Evolutionary conservation across 768 basidiomycete genomes (phyloP).

Genomic region (Wakefieldia striispora): DNA sequence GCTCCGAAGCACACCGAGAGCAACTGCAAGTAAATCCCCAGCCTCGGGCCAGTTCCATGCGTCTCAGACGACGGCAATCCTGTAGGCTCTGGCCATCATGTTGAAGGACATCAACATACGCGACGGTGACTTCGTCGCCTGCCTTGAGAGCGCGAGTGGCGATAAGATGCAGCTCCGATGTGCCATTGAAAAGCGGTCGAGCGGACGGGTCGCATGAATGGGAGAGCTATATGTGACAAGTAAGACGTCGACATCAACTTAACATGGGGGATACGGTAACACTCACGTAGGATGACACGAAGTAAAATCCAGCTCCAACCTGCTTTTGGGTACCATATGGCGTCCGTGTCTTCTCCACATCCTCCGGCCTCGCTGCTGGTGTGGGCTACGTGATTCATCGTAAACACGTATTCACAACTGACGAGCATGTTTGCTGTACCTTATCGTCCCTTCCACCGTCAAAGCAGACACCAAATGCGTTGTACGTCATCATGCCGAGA

Average conservation of each 20-base stretch:
- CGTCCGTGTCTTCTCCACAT: conserved; percentile 72
- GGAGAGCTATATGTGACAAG: conserved; percentile 39
- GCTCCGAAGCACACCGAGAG: conserved; percentile 60
- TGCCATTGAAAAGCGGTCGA: conserved; percentile 66
- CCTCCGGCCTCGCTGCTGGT: conserved; percentile 57
- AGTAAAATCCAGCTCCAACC: conserved; percentile 73
- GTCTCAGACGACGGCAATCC: conserved; percentile 61
- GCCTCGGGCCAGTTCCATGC: conserved; percentile 73
- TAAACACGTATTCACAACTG: neutral
- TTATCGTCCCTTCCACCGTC: conserved; percentile 67
- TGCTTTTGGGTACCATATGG: conserved; percentile 74
- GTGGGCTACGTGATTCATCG: conserved; percentile 41
- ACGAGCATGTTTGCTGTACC: conserved; percentile 39
- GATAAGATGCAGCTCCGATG: conserved; percentile 66
- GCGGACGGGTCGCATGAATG: conserved; percentile 77
- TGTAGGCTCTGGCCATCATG: conserved; percentile 48
- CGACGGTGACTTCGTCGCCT: conserved; percentile 74
- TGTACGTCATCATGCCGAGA: conserved; percentile 72
- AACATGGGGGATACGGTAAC: neutral
- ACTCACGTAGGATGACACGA: conserved; percentile 70
- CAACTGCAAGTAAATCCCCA: conserved; percentile 83
- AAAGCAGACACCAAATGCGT: conserved; percentile 71
- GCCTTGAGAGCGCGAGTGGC: conserved; percentile 65
- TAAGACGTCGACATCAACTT: neutral
- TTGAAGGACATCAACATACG: conserved; percentile 69